phyloP scores from a whole-genome alignment of 306 rosid species.

The Glycyrrhiza uralensis region DNA sequence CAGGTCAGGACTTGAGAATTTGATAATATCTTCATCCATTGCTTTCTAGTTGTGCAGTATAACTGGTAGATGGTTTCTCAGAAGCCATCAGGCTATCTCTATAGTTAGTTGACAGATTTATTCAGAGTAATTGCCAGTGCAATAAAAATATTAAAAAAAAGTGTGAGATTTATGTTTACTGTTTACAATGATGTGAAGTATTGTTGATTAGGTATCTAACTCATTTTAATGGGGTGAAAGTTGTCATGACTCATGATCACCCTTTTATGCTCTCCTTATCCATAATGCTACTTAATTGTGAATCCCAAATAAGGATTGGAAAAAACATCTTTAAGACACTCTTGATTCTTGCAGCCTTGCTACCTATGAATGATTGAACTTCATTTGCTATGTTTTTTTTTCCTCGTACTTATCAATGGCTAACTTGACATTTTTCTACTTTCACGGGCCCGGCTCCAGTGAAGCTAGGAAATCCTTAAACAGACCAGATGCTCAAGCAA shows the following conservation, averaged over 20 bases:
- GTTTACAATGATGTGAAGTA: background rate
- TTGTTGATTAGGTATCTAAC: background rate
- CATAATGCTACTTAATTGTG: background rate
- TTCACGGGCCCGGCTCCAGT: conserved; percentile 36
- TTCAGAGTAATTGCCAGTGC: background rate
- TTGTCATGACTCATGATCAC: background rate
- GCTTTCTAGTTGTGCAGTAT: background rate
- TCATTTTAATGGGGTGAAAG: conserved; percentile 1
- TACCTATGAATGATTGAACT: background rate
- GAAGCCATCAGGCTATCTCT: background rate
- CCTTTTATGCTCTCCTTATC: background rate
- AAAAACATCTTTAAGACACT: background rate
- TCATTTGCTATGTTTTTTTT: background rate
- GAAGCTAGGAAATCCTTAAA: conserved; percentile 89
- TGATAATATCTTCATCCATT: background rate
- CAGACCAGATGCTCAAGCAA: conserved; percentile 55
- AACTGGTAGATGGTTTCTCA: background rate
- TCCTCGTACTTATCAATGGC: background rate
- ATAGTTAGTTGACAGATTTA: background rate
- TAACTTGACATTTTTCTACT: conserved; percentile 8
- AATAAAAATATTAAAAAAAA: background rate
- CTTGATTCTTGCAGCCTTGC: no score
- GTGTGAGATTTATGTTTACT: background rate
- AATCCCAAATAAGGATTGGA: background rate
- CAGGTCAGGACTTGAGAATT: conserved; percentile 56